Percentiles rank a stretch among this genome's conserved stretches.
phyloP scores from a whole-genome alignment of 2,329 filamentous ascomycete genomes.

The Drechslera avenae region DNA sequence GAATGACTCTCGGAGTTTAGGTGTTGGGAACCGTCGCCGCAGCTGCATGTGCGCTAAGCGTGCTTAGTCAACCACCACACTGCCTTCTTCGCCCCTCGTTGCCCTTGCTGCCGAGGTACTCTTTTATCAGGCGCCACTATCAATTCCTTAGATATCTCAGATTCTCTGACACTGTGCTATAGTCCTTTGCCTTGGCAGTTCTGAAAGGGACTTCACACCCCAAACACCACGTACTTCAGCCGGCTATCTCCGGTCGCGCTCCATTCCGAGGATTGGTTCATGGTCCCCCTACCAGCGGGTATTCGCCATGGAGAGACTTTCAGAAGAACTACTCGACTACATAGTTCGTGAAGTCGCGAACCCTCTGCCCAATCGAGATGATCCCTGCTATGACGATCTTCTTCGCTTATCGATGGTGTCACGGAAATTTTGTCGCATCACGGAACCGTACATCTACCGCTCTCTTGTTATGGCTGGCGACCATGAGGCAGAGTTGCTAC shows the following conservation, averaged over 20 bases:
- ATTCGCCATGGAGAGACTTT: conserved; percentile 10
- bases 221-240: neutral
- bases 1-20: too few relatives aligned
- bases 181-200: neutral
- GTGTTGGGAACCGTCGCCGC: too few relatives aligned
- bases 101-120: too few relatives aligned
- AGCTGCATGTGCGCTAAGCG: neutral
- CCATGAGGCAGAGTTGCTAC: neutral
- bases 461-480: neutral
- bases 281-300: too few relatives aligned
- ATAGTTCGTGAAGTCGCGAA: conserved; percentile 7
- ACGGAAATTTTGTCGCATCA: conserved; percentile 12
- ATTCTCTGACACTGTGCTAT: too few relatives aligned
- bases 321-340: conserved; percentile 16
- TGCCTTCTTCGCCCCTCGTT: neutral
- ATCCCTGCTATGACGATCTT: conserved; percentile 1
- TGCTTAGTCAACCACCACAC: neutral
- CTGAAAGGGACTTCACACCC: neutral
- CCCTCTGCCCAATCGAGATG: conserved; percentile 5
- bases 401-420: conserved; percentile 13
- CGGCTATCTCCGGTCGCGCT: neutral
- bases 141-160: too few relatives aligned
- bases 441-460: conserved; percentile 10
- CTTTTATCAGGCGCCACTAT: too few relatives aligned
- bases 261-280: neutral